Conservation (phyloP, 257 asterid species). For the Primulina eburnea region DNA sequence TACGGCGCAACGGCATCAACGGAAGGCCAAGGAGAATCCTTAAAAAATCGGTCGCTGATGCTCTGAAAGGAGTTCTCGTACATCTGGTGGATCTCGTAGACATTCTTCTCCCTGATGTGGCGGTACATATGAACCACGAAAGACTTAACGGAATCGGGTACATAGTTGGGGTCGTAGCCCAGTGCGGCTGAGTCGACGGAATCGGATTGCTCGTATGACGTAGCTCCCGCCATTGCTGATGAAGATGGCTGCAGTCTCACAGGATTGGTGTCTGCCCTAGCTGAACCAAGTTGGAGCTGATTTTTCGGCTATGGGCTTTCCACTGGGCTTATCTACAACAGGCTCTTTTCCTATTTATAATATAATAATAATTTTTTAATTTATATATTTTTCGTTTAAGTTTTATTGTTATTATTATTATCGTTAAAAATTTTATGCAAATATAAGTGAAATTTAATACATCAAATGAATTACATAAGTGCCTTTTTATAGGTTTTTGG, state of each 20-base stretch:
- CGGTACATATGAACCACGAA: slow-evolving; percentile 90
- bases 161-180: slow-evolving; percentile 73
- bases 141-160: slow-evolving; percentile 85
- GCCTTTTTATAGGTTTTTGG: too few species aligned
- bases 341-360: too few species aligned
- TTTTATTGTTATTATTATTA: too few species aligned
- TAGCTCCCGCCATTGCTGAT: slow-evolving; percentile 49
- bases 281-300: too few species aligned
- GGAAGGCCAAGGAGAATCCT: slow-evolving; percentile 91
- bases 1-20: slow-evolving; percentile 80
- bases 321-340: not conserved
- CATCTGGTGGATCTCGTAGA: slow-evolving; percentile 96
- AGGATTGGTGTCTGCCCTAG: too few species aligned
- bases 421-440: too few species aligned
- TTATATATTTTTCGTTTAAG: too few species aligned
- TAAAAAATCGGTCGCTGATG: slow-evolving; percentile 85
- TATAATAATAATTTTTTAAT: too few species aligned
- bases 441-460: too few species aligned
- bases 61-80: slow-evolving; percentile 84
- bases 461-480: too few species aligned
- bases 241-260: too few species aligned
- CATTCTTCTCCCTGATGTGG: slow-evolving; percentile 94
- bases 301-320: not conserved
- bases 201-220: slow-evolving; percentile 41
- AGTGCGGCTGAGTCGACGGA: slow-evolving; percentile 37